phyloP scores from a whole-genome alignment of 345 rosid genomes.

The Reutealis trisperma region DNA sequence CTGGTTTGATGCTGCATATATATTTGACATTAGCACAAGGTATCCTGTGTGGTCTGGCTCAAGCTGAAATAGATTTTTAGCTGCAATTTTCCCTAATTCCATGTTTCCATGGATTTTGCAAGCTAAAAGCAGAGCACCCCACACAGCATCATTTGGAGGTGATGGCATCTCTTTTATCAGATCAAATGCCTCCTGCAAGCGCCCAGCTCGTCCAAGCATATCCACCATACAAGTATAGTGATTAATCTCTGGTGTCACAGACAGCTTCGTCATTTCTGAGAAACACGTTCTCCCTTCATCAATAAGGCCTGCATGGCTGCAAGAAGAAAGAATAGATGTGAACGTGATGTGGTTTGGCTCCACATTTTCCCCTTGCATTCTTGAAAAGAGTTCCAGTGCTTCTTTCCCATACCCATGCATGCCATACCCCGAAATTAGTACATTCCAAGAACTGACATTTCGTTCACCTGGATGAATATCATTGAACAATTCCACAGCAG shows the following conservation, averaged over 20 bases:
- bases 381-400: constrained; percentile 45
- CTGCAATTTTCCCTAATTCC: constrained; percentile 50
- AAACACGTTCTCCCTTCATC: constrained; percentile 57
- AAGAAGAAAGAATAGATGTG: constrained; percentile 57
- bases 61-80: constrained; percentile 43
- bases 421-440: constrained; percentile 57
- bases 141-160: constrained; percentile 46
- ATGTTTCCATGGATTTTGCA: constrained; percentile 53
- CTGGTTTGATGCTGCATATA: constrained; percentile 54
- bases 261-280: constrained; percentile 36
- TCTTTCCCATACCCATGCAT: constrained; percentile 49
- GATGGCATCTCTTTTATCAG: constrained; percentile 52
- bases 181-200: constrained; percentile 47
- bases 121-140: constrained; percentile 67
- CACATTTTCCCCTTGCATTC: constrained; percentile 46
- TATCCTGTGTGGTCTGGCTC: constrained; percentile 59
- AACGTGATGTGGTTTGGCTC: constrained; percentile 55
- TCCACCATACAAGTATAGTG: constrained; percentile 70
- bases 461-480: constrained; percentile 30
- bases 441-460: constrained; percentile 49
- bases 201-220: constrained; percentile 64
- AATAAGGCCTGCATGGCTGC: constrained; percentile 60
- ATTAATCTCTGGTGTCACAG: constrained; percentile 37
- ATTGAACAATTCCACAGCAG: constrained; percentile 45
- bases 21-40: constrained; percentile 54